Percentiles rank a stretch among this genome's conserved stretches.
Conservation (phyloP, 371 early-diverging fungal species). For the Chytridium lagenaria region DNA sequence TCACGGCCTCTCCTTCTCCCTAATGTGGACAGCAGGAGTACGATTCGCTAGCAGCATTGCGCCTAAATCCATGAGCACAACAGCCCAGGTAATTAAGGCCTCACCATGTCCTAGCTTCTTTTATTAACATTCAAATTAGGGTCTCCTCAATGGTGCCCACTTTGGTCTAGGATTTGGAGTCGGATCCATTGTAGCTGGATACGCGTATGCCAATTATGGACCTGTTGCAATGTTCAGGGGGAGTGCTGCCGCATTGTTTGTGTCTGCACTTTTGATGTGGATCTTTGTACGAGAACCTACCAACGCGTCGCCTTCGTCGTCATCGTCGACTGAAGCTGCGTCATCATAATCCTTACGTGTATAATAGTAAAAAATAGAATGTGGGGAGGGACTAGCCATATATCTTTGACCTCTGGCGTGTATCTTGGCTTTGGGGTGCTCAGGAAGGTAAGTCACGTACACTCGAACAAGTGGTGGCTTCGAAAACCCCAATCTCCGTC, state of each 20-base stretch:
- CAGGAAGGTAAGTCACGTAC: too few relatives aligned
- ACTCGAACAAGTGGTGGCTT: too few relatives aligned
- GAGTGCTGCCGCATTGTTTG: conserved; percentile 7
- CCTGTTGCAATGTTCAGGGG: conserved; percentile 17
- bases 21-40: conserved; percentile 21
- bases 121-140: conserved; percentile 10
- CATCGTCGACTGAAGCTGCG: too few relatives aligned
- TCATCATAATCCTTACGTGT: too few relatives aligned
- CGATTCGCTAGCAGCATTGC: conserved; percentile 18
- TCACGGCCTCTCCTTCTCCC: conserved; percentile 16
- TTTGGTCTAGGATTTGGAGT: conserved; percentile 18
- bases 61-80: neutral
- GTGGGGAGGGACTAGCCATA: too few relatives aligned
- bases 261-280: conserved; percentile 7
- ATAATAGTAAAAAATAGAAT: too few relatives aligned
- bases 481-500: too few relatives aligned
- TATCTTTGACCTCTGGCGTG: too few relatives aligned
- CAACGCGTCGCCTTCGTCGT: too few relatives aligned
- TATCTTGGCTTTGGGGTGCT: too few relatives aligned
- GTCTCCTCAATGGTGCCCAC: conserved; percentile 13
- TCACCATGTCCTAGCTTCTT: neutral
- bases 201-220: conserved; percentile 5
- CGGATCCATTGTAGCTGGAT: conserved; percentile 12
- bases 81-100: conserved; percentile 11
- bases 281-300: too few relatives aligned